Evolutionary conservation across 208 protist genomes (phyloP).

Genomic region (Perkinsela sp.): DNA sequence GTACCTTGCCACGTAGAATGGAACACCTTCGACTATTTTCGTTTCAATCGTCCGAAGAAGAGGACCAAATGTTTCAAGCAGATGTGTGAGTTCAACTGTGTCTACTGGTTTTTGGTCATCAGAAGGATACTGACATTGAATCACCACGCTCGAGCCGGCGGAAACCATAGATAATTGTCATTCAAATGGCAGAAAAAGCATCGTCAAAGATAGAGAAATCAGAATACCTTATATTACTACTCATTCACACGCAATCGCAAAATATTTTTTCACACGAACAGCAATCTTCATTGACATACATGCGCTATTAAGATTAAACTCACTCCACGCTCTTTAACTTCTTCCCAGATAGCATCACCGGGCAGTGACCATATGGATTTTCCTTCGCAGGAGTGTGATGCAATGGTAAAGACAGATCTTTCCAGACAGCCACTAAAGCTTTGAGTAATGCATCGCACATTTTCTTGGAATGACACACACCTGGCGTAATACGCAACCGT

Average conservation of each 20-base stretch:
- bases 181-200: too few species aligned
- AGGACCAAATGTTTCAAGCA: not conserved
- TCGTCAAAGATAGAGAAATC: too few species aligned
- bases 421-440: slow-evolving; percentile 8
- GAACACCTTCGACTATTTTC: not conserved
- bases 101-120: not conserved
- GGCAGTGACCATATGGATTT: not conserved
- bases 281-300: too few species aligned
- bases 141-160: not conserved
- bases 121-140: not conserved
- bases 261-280: too few species aligned
- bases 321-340: too few species aligned
- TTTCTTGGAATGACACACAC: slow-evolving; percentile 17
- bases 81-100: not conserved
- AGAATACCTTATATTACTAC: too few species aligned
- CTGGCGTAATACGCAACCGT: slow-evolving; percentile 29
- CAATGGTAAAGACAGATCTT: slow-evolving; percentile 8
- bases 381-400: not conserved
- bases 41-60: not conserved
- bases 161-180: too few species aligned
- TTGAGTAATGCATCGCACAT: slow-evolving; percentile 11
- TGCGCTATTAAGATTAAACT: too few species aligned
- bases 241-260: too few species aligned
- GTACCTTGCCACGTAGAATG: not conserved
- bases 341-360: not conserved